Conservation (phyloP, 2,329 filamentous ascomycete species). For the Penicillium sp. region DNA sequence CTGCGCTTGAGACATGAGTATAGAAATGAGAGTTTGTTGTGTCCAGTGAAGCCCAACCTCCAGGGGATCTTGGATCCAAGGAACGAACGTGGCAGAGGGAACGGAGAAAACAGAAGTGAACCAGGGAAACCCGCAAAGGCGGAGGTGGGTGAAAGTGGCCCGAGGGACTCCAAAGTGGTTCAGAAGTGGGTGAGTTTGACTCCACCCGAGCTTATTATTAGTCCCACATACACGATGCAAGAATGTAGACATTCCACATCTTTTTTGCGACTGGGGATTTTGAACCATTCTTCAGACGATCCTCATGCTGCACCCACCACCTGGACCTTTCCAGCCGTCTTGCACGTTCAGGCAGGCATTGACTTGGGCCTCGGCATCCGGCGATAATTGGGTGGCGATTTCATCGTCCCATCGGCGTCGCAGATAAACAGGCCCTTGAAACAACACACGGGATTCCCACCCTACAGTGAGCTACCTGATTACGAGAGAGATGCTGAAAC, state of each 20-base stretch:
- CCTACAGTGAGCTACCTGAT: neutral
- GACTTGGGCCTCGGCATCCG: slow-evolving; percentile 2
- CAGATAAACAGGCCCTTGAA: slow-evolving; percentile 6
- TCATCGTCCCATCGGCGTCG: slow-evolving; percentile 15
- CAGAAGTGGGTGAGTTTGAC: slow-evolving; percentile 18
- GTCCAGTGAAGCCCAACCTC: slow-evolving; percentile 1
- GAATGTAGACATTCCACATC: neutral
- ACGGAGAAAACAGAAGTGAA: neutral
- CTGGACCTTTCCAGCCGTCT: neutral
- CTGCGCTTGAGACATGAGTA: slow-evolving; percentile 31
- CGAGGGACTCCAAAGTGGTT: neutral
- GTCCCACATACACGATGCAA: slow-evolving; percentile 10
- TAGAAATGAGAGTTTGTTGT: slow-evolving; percentile 16
- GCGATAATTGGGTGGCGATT: slow-evolving; percentile 10
- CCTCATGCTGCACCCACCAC: neutral
- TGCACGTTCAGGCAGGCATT: neutral
- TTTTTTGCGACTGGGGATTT: neutral
- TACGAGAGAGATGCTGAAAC: neutral
- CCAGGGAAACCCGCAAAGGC: slow-evolving; percentile 10
- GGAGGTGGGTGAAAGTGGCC: slow-evolving; percentile 20
- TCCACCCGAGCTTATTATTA: slow-evolving; percentile 25
- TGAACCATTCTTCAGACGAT: neutral
- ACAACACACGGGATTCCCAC: neutral
- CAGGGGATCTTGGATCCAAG: slow-evolving; percentile 6
- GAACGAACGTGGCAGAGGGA: slow-evolving; percentile 9